Percentiles rank a stretch among this genome's conserved stretches.
Evolutionary conservation across 1,139 yeast species (phyloP).

Genomic region (Magnusiomyces fungicola): DNA sequence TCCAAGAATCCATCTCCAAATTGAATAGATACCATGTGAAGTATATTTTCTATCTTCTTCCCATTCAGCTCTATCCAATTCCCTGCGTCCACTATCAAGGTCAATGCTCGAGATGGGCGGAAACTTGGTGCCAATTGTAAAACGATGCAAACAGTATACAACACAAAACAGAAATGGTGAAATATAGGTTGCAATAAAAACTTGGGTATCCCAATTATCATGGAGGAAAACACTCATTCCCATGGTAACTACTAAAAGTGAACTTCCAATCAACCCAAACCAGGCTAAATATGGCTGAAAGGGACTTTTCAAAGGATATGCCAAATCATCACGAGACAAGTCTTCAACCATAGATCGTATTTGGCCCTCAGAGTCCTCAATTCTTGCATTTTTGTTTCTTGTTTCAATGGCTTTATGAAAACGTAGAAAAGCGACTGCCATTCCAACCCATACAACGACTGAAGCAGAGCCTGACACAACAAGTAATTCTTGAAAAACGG

Average conservation of each 20-base stretch:
- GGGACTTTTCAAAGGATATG: constrained; percentile 68
- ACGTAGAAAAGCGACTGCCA: constrained; percentile 65
- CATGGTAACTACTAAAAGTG: constrained; percentile 50
- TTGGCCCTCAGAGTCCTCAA: background rate
- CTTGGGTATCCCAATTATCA: constrained; percentile 54
- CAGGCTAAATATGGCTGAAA: constrained; percentile 71
- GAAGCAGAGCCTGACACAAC: constrained; percentile 64
- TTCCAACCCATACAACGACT: constrained; percentile 71
- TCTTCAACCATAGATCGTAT: constrained; percentile 19
- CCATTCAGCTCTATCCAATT: constrained; percentile 38
- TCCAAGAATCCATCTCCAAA: constrained; percentile 8
- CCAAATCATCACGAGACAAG: constrained; percentile 26
- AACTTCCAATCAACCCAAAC: constrained; percentile 53
- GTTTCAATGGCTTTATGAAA: constrained; percentile 58
- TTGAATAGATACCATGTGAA: background rate
- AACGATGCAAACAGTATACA: constrained; percentile 50
- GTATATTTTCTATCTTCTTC: constrained; percentile 32
- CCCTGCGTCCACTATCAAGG: constrained; percentile 72
- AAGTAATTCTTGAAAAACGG: constrained; percentile 59
- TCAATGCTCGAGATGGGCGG: constrained; percentile 57
- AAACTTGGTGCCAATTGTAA: constrained; percentile 45
- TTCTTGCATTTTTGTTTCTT: background rate
- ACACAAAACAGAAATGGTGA: constrained; percentile 48
- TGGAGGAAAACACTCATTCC: constrained; percentile 60
- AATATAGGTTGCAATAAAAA: constrained; percentile 64